phyloP scores from a whole-genome alignment of 1,139 yeast genomes.

The Hansenula lynferdii region DNA sequence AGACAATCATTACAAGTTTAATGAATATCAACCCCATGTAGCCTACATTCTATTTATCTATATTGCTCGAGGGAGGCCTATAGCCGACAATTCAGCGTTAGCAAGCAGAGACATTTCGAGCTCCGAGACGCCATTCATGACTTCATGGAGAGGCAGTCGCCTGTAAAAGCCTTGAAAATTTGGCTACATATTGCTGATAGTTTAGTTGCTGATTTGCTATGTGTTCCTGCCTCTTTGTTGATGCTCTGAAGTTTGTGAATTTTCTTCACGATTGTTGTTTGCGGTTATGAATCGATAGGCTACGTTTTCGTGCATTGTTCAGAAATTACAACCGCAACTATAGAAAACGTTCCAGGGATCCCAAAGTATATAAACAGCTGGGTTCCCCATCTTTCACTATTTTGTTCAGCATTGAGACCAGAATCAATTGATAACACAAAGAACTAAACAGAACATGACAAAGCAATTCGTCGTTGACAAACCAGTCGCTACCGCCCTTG shows the following conservation, averaged over 20 bases:
- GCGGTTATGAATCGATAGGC: background rate
- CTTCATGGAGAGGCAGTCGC: too few relatives aligned
- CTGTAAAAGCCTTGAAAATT: background rate
- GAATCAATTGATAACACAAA: background rate
- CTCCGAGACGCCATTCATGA: too few relatives aligned
- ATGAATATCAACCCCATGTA: too few relatives aligned
- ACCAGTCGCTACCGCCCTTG: slow-evolving; percentile 58
- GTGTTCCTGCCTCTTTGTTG: background rate
- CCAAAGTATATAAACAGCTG: background rate
- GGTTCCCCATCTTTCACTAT: too few relatives aligned
- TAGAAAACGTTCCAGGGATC: too few relatives aligned
- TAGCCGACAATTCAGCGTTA: too few relatives aligned
- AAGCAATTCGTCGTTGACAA: slow-evolving; percentile 40
- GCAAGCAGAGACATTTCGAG: too few relatives aligned
- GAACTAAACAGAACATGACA: slow-evolving; percentile 5
- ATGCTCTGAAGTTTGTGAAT: background rate
- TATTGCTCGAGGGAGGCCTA: too few relatives aligned
- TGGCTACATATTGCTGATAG: background rate
- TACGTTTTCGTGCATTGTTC: slow-evolving; percentile 2
- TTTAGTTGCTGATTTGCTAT: background rate
- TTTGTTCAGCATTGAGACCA: too few relatives aligned
- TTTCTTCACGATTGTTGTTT: too few relatives aligned
- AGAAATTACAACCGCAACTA: background rate
- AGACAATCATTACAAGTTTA: too few relatives aligned
- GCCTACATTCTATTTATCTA: too few relatives aligned